These are phyloP conservation scores for Fomitopsis serialis DNA, from an alignment of 768 basidiomycete genomes.

Conservation along the genomic window DNA sequence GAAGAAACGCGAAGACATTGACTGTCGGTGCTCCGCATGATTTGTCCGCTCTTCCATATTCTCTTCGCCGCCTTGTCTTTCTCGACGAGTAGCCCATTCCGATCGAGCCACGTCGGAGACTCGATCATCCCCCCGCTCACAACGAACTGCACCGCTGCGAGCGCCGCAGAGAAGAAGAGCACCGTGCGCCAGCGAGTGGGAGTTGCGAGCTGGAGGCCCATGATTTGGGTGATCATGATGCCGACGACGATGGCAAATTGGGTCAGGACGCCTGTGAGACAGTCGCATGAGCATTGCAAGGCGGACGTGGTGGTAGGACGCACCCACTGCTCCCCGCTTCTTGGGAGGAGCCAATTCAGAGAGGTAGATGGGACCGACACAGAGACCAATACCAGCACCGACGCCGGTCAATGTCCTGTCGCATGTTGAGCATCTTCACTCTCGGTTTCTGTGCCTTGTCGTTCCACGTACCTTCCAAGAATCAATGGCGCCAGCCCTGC, in stretches of 20 bases:
- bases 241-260: slow-evolving; percentile 82
- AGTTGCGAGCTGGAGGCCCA: slow-evolving; percentile 68
- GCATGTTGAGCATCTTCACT: too few species aligned
- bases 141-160: slow-evolving; percentile 56
- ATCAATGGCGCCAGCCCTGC: slow-evolving; percentile 48
- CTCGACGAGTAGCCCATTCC: slow-evolving; percentile 43
- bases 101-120: slow-evolving; percentile 63
- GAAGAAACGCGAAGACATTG: neutral
- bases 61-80: slow-evolving; percentile 38
- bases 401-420: slow-evolving; percentile 61
- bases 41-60: slow-evolving; percentile 46
- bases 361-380: slow-evolving; percentile 82
- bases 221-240: slow-evolving; percentile 78
- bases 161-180: slow-evolving; percentile 50
- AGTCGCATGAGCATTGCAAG: neutral
- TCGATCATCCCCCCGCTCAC: slow-evolving; percentile 53
- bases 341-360: slow-evolving; percentile 76
- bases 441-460: neutral
- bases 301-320: slow-evolving; percentile 9
- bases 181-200: slow-evolving; percentile 71
- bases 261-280: slow-evolving; percentile 61
- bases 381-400: slow-evolving; percentile 67
- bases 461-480: slow-evolving; percentile 53
- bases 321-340: slow-evolving; percentile 73
- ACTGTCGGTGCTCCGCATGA: slow-evolving; percentile 11